Percentiles rank a stretch among this genome's conserved stretches.
Evolutionary conservation across 805 yeast species (phyloP).

Genomic region (Kluyveromyces nonfermentans): DNA sequence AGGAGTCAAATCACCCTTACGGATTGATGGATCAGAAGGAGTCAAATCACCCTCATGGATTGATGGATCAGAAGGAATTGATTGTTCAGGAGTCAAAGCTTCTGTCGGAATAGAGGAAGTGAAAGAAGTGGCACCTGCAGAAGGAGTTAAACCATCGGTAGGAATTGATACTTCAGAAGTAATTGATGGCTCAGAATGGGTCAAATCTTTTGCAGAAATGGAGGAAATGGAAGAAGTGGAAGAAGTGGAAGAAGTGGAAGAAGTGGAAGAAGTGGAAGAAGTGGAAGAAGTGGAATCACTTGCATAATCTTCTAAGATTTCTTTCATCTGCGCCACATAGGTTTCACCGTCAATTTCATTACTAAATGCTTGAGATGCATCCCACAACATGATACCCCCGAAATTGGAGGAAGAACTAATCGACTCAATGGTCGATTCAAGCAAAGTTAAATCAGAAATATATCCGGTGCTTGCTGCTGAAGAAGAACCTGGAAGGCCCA

Average conservation of each 20-base stretch:
- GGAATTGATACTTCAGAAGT: constrained; percentile 1
- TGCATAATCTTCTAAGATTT: constrained; percentile 27
- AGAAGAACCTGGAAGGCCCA: constrained; percentile 67
- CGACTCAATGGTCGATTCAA: constrained; percentile 49
- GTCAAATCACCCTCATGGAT: too few species aligned
- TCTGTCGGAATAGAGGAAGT: constrained; percentile 1
- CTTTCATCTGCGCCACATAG: constrained; percentile 37
- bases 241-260: constrained; percentile 12
- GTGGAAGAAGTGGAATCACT: constrained; percentile 12
- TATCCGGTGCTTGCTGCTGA: constrained; percentile 56
- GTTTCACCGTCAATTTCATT: constrained; percentile 35
- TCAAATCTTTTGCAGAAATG: constrained; percentile 4
- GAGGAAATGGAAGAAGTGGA: constrained; percentile 11
- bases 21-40: too few species aligned
- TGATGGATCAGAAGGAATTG: too few species aligned
- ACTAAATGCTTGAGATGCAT: constrained; percentile 65
- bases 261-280: constrained; percentile 11
- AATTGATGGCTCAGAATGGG: constrained; percentile 6
- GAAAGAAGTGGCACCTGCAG: not conserved
- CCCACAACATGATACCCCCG: constrained; percentile 91
- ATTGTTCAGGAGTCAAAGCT: not conserved
- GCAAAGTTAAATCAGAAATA: constrained; percentile 35
- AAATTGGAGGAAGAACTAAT: constrained; percentile 61
- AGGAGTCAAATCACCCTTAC: too few species aligned
- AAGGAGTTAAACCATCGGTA: constrained; percentile 2